Conservation (phyloP, 768 basidiomycete species). For the Phanerochaete carnosa region DNA sequence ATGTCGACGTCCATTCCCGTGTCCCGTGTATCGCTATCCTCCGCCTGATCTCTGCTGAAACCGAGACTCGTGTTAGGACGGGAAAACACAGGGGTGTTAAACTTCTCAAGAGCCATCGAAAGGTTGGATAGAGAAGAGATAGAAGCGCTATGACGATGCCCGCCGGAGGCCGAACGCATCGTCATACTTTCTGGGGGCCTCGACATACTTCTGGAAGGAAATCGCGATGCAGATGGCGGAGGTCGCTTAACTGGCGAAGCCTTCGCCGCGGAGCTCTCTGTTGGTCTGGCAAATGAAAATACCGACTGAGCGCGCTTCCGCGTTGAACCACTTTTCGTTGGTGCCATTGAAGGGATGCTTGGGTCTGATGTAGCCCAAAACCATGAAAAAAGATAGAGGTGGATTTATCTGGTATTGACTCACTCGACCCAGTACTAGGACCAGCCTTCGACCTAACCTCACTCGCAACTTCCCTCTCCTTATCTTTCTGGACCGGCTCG, state of each 20-base stretch:
- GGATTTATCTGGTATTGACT: not conserved
- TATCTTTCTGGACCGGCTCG: not conserved
- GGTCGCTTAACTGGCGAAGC: conserved; percentile 13
- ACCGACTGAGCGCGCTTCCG: not conserved
- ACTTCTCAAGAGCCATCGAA: conserved; percentile 65
- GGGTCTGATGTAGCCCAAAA: not conserved
- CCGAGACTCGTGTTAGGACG: conserved; percentile 72
- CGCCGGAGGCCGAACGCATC: conserved; percentile 30
- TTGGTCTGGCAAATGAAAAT: conserved; percentile 9
- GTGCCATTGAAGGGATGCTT: not conserved
- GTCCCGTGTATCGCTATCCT: conserved; percentile 13
- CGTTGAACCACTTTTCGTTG: not conserved
- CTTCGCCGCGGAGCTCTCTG: conserved; percentile 17
- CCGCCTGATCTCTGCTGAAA: conserved; percentile 36
- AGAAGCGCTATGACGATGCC: conserved; percentile 2
- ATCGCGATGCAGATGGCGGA: not conserved
- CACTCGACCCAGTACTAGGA: not conserved
- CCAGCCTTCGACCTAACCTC: not conserved
- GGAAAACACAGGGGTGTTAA: conserved; percentile 62
- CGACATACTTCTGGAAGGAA: not conserved
- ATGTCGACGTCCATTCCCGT: conserved; percentile 1
- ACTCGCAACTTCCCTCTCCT: not conserved
- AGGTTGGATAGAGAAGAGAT: conserved; percentile 52
- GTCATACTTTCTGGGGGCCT: not conserved
- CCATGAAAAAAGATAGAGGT: not conserved